phyloP scores from a whole-genome alignment of 1,284 basidiomycete genomes.

The Irpex lacteus region DNA sequence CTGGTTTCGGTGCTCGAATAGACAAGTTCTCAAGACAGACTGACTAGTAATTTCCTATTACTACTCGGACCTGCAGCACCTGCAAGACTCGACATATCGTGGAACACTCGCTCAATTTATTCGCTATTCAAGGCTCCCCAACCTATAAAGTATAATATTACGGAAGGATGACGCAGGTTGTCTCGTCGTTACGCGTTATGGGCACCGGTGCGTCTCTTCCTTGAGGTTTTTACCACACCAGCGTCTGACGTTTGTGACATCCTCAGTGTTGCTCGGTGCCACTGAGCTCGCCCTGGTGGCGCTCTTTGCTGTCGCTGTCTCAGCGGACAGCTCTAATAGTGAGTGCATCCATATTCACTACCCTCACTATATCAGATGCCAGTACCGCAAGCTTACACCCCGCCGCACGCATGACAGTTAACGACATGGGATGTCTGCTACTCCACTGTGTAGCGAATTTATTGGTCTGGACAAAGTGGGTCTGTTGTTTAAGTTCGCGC shows the following conservation, averaged over 20 bases:
- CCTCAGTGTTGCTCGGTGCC: slow-evolving; percentile 4
- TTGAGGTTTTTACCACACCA: background rate
- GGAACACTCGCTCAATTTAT: background rate
- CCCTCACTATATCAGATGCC: background rate
- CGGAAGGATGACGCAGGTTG: background rate
- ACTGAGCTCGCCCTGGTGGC: slow-evolving; percentile 9
- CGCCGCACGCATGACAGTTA: background rate
- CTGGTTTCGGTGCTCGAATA: no score
- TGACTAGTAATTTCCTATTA: no score
- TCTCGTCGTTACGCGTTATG: slow-evolving; percentile 3
- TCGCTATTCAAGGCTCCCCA: background rate
- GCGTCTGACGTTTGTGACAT: no score
- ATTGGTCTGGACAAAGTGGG: slow-evolving; percentile 4
- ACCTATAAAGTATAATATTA: background rate
- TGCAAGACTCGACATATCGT: background rate
- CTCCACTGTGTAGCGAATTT: slow-evolving; percentile 5
- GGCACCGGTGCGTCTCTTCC: background rate
- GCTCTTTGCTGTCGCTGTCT: slow-evolving; percentile 6
- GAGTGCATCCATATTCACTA: background rate
- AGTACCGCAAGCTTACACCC: background rate
- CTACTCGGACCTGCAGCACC: no score
- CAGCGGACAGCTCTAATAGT: background rate
- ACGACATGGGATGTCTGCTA: slow-evolving; percentile 4
- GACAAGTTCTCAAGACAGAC: no score
- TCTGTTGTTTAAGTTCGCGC: background rate